phyloP scores from a whole-genome alignment of 2,329 filamentous ascomycete species.

The Metarhizium guizhouense region DNA sequence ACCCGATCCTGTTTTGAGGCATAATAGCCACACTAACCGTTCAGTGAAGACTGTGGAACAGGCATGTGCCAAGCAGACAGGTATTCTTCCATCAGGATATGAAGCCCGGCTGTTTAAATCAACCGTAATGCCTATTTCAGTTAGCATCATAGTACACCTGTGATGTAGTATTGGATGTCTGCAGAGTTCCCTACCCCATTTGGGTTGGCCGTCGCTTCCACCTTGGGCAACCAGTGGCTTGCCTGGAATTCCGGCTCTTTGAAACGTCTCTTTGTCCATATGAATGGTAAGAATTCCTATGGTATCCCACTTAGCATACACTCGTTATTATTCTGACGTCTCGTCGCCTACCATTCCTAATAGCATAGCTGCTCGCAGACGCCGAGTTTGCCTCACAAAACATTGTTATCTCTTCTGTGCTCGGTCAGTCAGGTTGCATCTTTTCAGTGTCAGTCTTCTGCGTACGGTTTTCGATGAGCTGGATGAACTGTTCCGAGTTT shows the following conservation, averaged over 20 bases:
- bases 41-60: conserved; percentile 66
- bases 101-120: conserved; percentile 69
- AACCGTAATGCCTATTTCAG: conserved; percentile 58
- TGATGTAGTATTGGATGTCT: conserved; percentile 1
- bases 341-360: conserved; percentile 52
- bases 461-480: conserved; percentile 72
- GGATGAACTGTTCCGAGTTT: conserved; percentile 67
- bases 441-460: background rate
- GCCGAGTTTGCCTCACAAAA: conserved; percentile 68
- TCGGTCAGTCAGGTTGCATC: background rate
- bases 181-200: background rate
- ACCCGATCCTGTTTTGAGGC: conserved; percentile 40
- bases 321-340: background rate
- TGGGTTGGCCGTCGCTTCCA: background rate
- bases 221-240: conserved; percentile 51
- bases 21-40: conserved; percentile 70
- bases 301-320: background rate
- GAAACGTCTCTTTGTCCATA: conserved; percentile 73
- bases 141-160: background rate
- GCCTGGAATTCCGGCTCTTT: conserved; percentile 72
- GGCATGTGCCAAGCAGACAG: conserved; percentile 51
- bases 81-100: conserved; percentile 25
- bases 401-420: conserved; percentile 67
- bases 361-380: conserved; percentile 61
- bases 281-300: conserved; percentile 65